phyloP scores from a whole-genome alignment of 2,329 filamentous ascomycete species.

The Nemania diffusa region DNA sequence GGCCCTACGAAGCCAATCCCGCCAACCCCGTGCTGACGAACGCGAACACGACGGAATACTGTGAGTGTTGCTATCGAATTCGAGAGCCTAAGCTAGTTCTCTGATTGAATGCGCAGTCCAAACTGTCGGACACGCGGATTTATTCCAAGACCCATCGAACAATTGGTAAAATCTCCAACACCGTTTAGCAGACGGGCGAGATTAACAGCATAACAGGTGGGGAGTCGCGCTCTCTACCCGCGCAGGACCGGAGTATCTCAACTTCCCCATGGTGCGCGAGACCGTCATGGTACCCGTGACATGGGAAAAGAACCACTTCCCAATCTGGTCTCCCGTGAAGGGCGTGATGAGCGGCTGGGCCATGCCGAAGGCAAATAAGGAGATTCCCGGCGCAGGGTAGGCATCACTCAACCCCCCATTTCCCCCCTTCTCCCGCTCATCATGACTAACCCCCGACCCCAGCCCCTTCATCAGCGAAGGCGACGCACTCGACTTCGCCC shows the following conservation, averaged over 20 bases:
- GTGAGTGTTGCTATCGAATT: conserved; percentile 37
- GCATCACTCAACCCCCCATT: neutral
- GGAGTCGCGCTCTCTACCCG: conserved; percentile 55
- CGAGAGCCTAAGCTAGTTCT: neutral
- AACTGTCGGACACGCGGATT: conserved; percentile 66
- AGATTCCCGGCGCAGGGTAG: conserved; percentile 45
- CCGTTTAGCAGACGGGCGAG: neutral
- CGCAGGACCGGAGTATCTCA: conserved; percentile 51
- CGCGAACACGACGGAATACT: conserved; percentile 56
- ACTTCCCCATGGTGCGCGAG: conserved; percentile 58
- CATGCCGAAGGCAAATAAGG: conserved; percentile 33
- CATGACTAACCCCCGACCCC: neutral
- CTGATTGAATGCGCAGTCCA: conserved; percentile 52
- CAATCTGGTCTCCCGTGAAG: conserved; percentile 50
- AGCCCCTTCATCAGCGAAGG: conserved; percentile 56
- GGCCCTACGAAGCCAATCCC: conserved; percentile 57
- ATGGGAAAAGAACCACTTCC: conserved; percentile 52
- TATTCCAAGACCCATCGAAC: conserved; percentile 60
- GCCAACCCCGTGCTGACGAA: conserved; percentile 60
- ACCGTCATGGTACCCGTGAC: conserved; percentile 54
- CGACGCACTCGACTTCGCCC: conserved; percentile 59
- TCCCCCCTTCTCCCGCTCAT: neutral
- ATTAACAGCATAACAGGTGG: conserved; percentile 48
- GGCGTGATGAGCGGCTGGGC: conserved; percentile 52
- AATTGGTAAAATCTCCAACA: conserved; percentile 49